Base-by-base conservation (phyloP, 1,284 basidiomycete species). In the Boletus austroedulis region DNA sequence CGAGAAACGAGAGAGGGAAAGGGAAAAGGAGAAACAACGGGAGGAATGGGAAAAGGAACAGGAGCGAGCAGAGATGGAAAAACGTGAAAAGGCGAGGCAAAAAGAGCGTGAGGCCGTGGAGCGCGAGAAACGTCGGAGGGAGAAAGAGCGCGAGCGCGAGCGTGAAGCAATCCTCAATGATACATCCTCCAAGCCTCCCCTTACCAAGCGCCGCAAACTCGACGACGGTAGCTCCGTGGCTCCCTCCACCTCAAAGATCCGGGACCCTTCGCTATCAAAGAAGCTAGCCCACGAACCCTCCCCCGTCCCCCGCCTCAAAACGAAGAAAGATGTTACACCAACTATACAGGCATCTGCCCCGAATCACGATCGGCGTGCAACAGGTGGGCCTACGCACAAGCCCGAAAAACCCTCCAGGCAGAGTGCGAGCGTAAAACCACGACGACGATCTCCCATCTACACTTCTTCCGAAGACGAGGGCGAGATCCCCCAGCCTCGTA, bases 401-500 rank as follows among this genome's bases (percentile, higher is more conserved):
- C 65, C 21, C 50, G 68, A 62, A 31, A 60, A 67, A 51, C 63
- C 58, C 31, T 32, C 74, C 24, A 77, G 69, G 55, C 60, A 69
- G 36, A 73, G 58, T 31, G 62, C 62, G 6, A 56, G 61, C 14
- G 45, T 53, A 19, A 79, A 76, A 55, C 49, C 61, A 40, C 76
- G 79, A 32, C 78, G 79, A 41, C 74, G 72, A 47, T 79, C 79
- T 3, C 81, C 80, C 1, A 78, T 82, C 53, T 86, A 82, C 63
- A 85, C 85, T 4, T 84, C 84, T 3, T 85, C 85, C 2, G 82
- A 84, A 51, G 84, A 86, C 50, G 85, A 87, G 61, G 72, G 75
- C 43, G 75, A 75, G 62, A 67, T 67, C 26, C 69, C 64, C 17
- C 66, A 64, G 50, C 58, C 67, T 49, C 67, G 65, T 36, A 61